A percentile compares a stretch with the other conserved stretches of the same genome.
These are phyloP conservation scores for Paraurostyla sp. DNA, from an alignment of 73 alveolate species.

Conservation along the genomic window DNA sequence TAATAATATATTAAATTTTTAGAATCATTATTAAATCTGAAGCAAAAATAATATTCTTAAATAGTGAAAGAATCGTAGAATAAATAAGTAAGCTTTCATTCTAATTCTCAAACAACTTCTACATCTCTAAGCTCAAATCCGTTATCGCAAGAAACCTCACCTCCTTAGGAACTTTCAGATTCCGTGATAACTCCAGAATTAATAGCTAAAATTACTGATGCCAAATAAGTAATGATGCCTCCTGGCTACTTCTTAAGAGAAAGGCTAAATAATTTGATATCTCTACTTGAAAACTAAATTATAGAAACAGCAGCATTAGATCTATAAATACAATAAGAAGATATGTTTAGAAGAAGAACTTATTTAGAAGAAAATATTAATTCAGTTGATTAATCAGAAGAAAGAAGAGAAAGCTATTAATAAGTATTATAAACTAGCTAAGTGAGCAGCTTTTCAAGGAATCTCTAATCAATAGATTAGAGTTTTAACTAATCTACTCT, in stretches of 20 bases:
- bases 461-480: too few species aligned
- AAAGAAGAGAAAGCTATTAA: too few species aligned
- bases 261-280: slow-evolving; percentile 1
- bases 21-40: background rate
- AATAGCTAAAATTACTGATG: slow-evolving; percentile 8
- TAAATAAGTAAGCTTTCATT: background rate
- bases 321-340: background rate
- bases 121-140: too few species aligned
- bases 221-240: slow-evolving; percentile 4
- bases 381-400: background rate
- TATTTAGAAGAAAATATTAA: background rate
- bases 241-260: slow-evolving; percentile 1
- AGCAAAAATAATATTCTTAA: too few species aligned
- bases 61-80: background rate
- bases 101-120: too few species aligned
- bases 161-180: too few species aligned
- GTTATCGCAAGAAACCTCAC: too few species aligned
- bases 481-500: background rate
- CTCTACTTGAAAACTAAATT: background rate
- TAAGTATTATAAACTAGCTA: too few species aligned
- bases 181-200: slow-evolving; percentile 34
- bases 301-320: slow-evolving; percentile 20
- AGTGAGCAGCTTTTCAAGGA: too few species aligned
- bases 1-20: too few species aligned
- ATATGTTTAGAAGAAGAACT: background rate